Percentiles rank a stretch among this genome's conserved stretches.
Conservation (phyloP, 2,329 filamentous ascomycete genomes). For the Exophiala mesophila region DNA sequence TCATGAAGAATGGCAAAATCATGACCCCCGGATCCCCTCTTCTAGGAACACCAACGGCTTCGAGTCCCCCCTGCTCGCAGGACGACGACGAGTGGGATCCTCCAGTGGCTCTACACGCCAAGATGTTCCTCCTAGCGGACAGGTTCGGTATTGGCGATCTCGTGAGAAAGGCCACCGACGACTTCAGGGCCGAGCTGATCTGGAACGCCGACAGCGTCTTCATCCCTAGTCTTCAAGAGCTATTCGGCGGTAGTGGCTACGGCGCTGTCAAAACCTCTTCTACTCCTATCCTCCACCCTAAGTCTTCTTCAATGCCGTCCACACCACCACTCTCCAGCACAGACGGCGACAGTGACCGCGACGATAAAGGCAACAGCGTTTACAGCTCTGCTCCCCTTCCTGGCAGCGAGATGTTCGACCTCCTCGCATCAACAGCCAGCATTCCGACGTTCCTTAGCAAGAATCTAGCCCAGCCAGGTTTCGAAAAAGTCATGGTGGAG, state of each 20-base stretch:
- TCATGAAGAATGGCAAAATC: neutral
- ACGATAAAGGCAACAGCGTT: neutral
- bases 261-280: neutral
- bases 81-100: neutral
- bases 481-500: slow-evolving; percentile 3
- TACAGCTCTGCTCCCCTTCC: neutral
- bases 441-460: neutral
- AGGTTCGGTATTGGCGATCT: slow-evolving; percentile 15
- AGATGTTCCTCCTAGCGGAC: slow-evolving; percentile 18
- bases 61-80: neutral
- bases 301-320: neutral
- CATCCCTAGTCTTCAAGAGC: slow-evolving; percentile 1
- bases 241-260: neutral
- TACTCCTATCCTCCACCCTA: neutral
- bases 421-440: slow-evolving; percentile 7
- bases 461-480: slow-evolving; percentile 1
- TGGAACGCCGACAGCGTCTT: slow-evolving; percentile 3
- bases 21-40: neutral
- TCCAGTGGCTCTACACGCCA: slow-evolving; percentile 9
- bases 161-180: neutral
- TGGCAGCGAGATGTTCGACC: slow-evolving; percentile 2
- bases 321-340: neutral
- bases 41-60: neutral
- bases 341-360: neutral
- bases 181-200: slow-evolving; percentile 5